phyloP scores from a whole-genome alignment of 1,284 basidiomycete genomes.

The Cutaneotrichosporon arboriforme region DNA sequence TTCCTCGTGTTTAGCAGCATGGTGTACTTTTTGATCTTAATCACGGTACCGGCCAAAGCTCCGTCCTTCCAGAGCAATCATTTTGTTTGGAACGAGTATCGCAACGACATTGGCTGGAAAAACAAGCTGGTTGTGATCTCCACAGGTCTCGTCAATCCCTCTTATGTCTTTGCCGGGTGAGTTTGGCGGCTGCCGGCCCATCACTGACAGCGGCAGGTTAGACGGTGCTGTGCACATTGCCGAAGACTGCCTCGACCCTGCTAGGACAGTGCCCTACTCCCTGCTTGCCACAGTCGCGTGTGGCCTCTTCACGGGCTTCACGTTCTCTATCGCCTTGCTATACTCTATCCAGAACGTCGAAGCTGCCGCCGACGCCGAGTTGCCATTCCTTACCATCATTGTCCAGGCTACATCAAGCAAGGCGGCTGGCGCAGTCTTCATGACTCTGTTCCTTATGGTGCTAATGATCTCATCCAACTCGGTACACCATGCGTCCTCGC shows the following conservation, averaged over 20 bases:
- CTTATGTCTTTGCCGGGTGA: slow-evolving; percentile 5
- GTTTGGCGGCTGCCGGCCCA: no score
- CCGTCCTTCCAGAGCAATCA: neutral
- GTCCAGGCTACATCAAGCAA: neutral
- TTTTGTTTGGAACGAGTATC: slow-evolving; percentile 6
- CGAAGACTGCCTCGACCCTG: slow-evolving; percentile 7
- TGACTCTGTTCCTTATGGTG: neutral
- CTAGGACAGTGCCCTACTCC: neutral
- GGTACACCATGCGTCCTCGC: slow-evolving; percentile 1
- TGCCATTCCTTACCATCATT: slow-evolving; percentile 7
- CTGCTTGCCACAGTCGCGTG: neutral
- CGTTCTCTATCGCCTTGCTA: slow-evolving; percentile 1
- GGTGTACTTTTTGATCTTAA: slow-evolving; percentile 2
- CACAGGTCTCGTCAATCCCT: slow-evolving; percentile 7
- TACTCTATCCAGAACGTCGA: slow-evolving; percentile 7
- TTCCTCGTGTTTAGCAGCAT: slow-evolving; percentile 8
- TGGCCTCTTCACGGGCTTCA: slow-evolving; percentile 3
- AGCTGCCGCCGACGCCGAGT: neutral
- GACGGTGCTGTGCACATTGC: slow-evolving; percentile 8
- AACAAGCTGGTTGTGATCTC: slow-evolving; percentile 6
- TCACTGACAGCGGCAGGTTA: neutral
- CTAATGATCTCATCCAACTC: slow-evolving; percentile 8
- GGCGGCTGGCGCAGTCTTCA: slow-evolving; percentile 1
- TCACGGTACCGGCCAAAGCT: slow-evolving; percentile 17
- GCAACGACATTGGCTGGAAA: slow-evolving; percentile 3